Evolutionary conservation across 108 stramenopile genomes (phyloP).

Genomic region (Stephanodiscus minutulus): DNA sequence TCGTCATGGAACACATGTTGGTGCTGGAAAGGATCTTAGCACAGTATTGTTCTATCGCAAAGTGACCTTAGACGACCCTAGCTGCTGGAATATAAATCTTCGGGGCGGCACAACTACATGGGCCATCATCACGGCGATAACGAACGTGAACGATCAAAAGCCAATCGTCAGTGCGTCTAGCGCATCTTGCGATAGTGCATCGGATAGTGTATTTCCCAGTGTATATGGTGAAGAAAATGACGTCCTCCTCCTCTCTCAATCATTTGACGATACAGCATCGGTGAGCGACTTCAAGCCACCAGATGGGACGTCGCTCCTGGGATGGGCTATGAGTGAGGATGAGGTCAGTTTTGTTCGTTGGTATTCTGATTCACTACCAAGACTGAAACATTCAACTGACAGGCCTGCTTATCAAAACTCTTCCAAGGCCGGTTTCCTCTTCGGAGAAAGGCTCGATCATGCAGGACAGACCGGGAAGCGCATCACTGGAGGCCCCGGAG

Average conservation of each 20-base stretch:
- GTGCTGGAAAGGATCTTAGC: conserved; percentile 34
- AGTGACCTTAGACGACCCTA: conserved; percentile 41
- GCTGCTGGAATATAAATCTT: conserved; percentile 34
- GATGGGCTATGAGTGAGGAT: conserved; percentile 33
- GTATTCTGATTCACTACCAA: background rate
- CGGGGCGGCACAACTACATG: conserved; percentile 38
- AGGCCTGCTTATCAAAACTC: background rate
- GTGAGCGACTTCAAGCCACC: conserved; percentile 33
- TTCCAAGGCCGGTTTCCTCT: conserved; percentile 44
- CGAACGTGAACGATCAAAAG: conserved; percentile 25
- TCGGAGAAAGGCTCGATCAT: conserved; percentile 32
- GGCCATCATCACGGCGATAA: conserved; percentile 44
- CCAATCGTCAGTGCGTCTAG: conserved; percentile 33
- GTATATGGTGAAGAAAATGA: conserved; percentile 41
- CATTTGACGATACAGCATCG: conserved; percentile 45
- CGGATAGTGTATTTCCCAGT: conserved; percentile 34
- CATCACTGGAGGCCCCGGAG: conserved; percentile 30
- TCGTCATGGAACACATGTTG: conserved; percentile 7
- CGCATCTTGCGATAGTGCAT: conserved; percentile 35
- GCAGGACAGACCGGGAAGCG: conserved; percentile 30
- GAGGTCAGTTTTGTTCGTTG: conserved; percentile 27
- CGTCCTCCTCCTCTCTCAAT: conserved; percentile 38
- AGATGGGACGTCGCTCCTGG: conserved; percentile 29
- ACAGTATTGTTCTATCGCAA: conserved; percentile 43
- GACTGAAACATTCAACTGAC: background rate